Conservation (phyloP, 768 basidiomycete species). For the Leccinellum albellum region DNA sequence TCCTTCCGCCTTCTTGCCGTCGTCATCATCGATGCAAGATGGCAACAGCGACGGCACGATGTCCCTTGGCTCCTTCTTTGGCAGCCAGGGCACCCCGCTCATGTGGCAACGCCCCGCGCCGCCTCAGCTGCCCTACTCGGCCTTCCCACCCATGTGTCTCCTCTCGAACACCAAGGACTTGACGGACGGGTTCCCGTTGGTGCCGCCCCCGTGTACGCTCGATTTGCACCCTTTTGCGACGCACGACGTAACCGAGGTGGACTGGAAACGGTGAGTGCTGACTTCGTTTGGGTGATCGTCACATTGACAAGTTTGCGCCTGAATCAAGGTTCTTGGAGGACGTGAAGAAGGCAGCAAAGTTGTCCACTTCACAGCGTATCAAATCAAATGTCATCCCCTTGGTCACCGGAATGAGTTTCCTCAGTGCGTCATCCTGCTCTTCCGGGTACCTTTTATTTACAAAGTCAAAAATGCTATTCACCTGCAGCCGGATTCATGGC, state of each 20-base stretch:
- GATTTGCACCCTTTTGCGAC: constrained; percentile 48
- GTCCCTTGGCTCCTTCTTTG: constrained; percentile 26
- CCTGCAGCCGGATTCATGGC: constrained; percentile 17
- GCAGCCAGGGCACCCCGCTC: constrained; percentile 22
- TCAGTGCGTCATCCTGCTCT: constrained; percentile 13
- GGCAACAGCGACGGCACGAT: constrained; percentile 1
- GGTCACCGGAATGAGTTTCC: constrained; percentile 28
- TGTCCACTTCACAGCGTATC: constrained; percentile 35
- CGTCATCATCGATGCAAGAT: neutral
- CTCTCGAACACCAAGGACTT: constrained; percentile 28
- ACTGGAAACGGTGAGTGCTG: constrained; percentile 43
- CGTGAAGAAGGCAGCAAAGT: constrained; percentile 30
- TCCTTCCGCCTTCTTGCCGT: neutral
- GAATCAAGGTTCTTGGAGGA: constrained; percentile 36
- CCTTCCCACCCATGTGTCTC: constrained; percentile 30
- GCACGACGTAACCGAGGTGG: constrained; percentile 47
- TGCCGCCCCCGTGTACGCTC: constrained; percentile 38
- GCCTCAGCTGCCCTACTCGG: constrained; percentile 10
- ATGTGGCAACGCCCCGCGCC: constrained; percentile 26
- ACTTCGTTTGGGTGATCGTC: neutral
- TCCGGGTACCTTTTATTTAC: neutral
- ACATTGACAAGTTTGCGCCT: neutral
- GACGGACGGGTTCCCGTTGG: constrained; percentile 40
- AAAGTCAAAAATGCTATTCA: neutral
- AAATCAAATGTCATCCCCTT: constrained; percentile 29